Evolutionary conservation across 75 land plant genomes (phyloP).

Genomic region (Cunninghamia lanceolata): DNA sequence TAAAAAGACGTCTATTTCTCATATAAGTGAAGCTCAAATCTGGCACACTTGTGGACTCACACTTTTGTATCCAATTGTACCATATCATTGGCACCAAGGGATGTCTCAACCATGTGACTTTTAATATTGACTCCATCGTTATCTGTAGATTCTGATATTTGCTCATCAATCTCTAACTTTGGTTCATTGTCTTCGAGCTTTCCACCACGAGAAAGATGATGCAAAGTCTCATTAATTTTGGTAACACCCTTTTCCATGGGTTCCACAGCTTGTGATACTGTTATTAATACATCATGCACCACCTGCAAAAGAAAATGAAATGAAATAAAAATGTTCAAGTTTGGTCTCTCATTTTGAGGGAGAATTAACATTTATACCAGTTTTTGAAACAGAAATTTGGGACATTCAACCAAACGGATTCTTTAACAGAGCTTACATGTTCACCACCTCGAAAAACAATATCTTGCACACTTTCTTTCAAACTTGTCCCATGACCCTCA

Average conservation of each 20-base stretch:
- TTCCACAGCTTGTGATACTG: conserved; percentile 52
- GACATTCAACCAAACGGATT: background rate
- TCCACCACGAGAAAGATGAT: conserved; percentile 15
- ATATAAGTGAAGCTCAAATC: background rate
- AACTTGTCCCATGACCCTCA: conserved; percentile 66
- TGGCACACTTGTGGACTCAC: background rate
- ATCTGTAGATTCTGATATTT: background rate
- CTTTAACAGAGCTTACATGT: conserved; percentile 4
- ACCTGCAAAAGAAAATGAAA: conserved; percentile 21
- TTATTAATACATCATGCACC: conserved; percentile 42
- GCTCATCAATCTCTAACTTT: conserved; percentile 4
- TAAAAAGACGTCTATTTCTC: background rate
- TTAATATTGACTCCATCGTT: background rate
- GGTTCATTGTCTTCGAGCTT: conserved; percentile 3
- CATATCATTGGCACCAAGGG: background rate
- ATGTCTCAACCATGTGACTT: background rate
- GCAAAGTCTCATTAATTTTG: conserved; percentile 38
- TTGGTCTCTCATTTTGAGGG: background rate
- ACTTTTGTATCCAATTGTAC: background rate
- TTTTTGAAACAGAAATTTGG: background rate
- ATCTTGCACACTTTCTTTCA: conserved; percentile 55
- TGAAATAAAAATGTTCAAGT: background rate
- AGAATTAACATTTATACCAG: background rate
- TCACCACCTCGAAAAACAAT: conserved; percentile 27
- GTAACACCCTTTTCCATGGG: conserved; percentile 57